Evolutionary conservation across 2,329 filamentous ascomycete species (phyloP), one percentile per base, ranked within the genome.

Genomic region (Venturia asperata): DNA sequence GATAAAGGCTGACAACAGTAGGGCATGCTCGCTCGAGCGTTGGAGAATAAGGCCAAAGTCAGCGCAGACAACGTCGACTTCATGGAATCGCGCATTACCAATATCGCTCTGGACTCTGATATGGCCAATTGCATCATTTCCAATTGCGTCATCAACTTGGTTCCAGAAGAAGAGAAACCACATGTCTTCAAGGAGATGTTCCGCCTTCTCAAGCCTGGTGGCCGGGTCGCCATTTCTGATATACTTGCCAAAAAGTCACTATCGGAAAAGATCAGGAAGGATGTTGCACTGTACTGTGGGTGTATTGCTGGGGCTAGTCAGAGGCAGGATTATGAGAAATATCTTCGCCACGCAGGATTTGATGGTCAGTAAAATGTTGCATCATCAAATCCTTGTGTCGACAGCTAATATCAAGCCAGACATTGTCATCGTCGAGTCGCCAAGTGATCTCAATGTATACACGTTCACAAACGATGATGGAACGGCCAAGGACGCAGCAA

Each of bases 261-360:
- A 1, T 74, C 83, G 0, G 70, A 79, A 9, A 70, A 78, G n/a
- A 70, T 87, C n/a, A 77, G 74, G 61, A 73, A 74, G 1, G 76
- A 80, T 68, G 74, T 84, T 30, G 79, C 80, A 1, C 70, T 87
- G 6, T 85, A 86, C 70, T 81, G 86, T 2, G 85, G 85, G 0
- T 88, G 85, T 67, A 77, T 87, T 37, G 78, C 82, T 1, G 84
- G 85, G 0, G 83, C 85, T 0, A 85, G 82, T 67, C 71, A 74
- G 65, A 76, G 83, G 0, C 68, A 42, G 1, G 77, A 82, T 63
- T 87, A 87, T 72, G 76, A 84, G 64, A 43, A 60, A 9, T 87
- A 80, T 71, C 71, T 88, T 39, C 62, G 62, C 5, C 70, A 78
- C 15, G 82, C 80, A 0, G 84, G 83, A 0, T 85, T 86, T 67